A percentile compares a stretch with the other conserved stretches of the same genome.
These are phyloP conservation scores for Gossypium thurberi DNA, from an alignment of 345 rosid species.

Conservation along the genomic window DNA sequence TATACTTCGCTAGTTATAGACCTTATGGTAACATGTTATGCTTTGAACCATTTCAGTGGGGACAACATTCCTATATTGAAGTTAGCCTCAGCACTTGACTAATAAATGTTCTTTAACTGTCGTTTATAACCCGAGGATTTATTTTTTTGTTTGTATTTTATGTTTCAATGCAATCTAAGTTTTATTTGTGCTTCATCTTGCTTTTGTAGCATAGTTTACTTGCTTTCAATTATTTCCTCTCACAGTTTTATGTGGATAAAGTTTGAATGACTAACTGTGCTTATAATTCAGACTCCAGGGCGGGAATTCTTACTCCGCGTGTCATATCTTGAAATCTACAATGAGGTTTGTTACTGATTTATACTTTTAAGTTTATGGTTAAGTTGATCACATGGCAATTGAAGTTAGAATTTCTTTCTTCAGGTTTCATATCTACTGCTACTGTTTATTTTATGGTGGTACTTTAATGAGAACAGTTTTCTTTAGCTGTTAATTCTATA, in stretches of 20 bases:
- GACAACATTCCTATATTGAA: not conserved
- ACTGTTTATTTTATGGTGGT: not conserved
- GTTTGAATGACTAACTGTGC: slow-evolving; percentile 17
- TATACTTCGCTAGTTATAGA: not conserved
- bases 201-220: slow-evolving; percentile 1
- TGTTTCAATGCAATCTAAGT: not conserved
- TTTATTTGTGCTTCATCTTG: not conserved
- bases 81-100: not conserved
- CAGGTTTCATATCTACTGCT: not conserved
- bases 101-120: not conserved
- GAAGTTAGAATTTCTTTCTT: slow-evolving; percentile 2
- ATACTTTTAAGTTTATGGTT: slow-evolving; percentile 6
- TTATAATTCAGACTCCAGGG: slow-evolving; percentile 83
- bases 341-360: slow-evolving; percentile 57
- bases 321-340: slow-evolving; percentile 97
- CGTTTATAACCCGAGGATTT: not conserved
- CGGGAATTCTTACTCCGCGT: slow-evolving; percentile 96
- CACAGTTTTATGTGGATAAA: not conserved
- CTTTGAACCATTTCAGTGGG: not conserved
- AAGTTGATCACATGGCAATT: slow-evolving; percentile 6
- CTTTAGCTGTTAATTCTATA: not conserved
- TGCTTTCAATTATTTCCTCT: not conserved
- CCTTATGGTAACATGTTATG: not conserved
- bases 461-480: not conserved
- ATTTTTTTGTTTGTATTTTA: not conserved